A percentile compares a stretch with the other conserved stretches of the same genome.
Conservation (phyloP, 1,284 basidiomycete genomes). For the Mycosarcoma maydis region DNA sequence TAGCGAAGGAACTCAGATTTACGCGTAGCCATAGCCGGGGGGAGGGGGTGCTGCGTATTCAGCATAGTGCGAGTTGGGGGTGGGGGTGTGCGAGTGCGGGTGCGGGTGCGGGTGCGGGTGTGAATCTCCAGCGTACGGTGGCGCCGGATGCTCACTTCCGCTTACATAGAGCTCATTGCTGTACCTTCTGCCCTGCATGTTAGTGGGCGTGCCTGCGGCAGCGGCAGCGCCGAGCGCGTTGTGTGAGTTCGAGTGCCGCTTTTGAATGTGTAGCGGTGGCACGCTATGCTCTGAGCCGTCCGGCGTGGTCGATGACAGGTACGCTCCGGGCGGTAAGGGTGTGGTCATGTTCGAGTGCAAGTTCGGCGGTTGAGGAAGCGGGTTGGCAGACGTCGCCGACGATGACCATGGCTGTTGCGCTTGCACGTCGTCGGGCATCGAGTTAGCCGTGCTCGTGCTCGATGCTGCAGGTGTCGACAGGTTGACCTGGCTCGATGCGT, state of each 20-base stretch:
- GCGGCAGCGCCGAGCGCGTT: constrained; percentile 24
- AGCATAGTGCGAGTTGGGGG: no score
- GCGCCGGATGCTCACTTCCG: constrained; percentile 33
- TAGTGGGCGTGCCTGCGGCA: constrained; percentile 20
- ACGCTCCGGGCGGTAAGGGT: constrained; percentile 23
- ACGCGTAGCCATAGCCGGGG: constrained; percentile 42
- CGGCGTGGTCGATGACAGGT: constrained; percentile 9
- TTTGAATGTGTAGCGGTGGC: constrained; percentile 50
- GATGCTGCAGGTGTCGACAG: constrained; percentile 3
- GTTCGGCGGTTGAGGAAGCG: constrained; percentile 20
- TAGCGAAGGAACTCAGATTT: no score
- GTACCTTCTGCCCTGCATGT: constrained; percentile 30
- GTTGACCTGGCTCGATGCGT: constrained; percentile 38
- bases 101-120: no score
- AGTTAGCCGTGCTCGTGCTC: not conserved
- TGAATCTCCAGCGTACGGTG: constrained; percentile 30
- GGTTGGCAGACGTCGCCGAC: constrained; percentile 5
- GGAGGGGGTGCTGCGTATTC: constrained; percentile 46
- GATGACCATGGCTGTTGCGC: constrained; percentile 3
- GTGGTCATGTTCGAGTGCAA: constrained; percentile 14
- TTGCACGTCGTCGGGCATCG: constrained; percentile 14
- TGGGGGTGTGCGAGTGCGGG: no score
- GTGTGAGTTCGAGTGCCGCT: constrained; percentile 31
- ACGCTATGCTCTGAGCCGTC: constrained; percentile 14
- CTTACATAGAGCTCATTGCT: constrained; percentile 17